Evolutionary conservation across 1,284 basidiomycete species (phyloP).

Genomic region (Boletus sp.): DNA sequence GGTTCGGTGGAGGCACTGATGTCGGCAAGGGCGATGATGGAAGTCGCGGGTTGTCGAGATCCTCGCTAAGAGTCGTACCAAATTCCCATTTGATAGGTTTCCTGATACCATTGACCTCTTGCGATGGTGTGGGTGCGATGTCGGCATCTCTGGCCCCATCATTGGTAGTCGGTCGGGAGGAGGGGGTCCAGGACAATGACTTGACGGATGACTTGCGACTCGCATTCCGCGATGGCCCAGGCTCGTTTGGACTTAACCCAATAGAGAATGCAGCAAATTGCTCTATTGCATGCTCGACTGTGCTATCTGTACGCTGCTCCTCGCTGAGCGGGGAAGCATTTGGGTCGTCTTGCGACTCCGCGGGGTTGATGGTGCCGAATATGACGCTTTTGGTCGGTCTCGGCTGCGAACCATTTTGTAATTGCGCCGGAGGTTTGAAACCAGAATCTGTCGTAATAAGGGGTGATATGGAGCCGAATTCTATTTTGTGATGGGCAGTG

Average conservation of each 20-base stretch:
- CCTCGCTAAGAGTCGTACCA: conserved; percentile 41
- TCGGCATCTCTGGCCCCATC: conserved; percentile 4
- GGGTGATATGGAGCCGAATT: conserved; percentile 21
- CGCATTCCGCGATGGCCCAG: conserved; percentile 35
- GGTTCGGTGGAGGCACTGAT: neutral
- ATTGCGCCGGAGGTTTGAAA: conserved; percentile 5
- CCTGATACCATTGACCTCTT: conserved; percentile 37
- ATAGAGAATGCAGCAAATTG: conserved; percentile 41
- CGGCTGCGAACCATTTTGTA: conserved; percentile 9
- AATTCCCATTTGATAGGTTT: conserved; percentile 51
- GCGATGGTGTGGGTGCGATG: neutral
- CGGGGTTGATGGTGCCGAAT: conserved; percentile 50
- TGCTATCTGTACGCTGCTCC: conserved; percentile 21
- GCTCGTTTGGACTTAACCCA: conserved; percentile 43
- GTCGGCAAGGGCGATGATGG: conserved; percentile 4
- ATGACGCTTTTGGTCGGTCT: conserved; percentile 28
- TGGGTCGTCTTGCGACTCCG: conserved; percentile 16
- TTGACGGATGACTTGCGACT: conserved; percentile 36
- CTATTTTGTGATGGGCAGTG: conserved; percentile 11
- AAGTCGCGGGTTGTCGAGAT: conserved; percentile 8
- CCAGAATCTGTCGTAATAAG: conserved; percentile 15
- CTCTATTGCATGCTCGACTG: conserved; percentile 27
- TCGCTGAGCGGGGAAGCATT: conserved; percentile 7
- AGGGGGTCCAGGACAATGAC: conserved; percentile 20
- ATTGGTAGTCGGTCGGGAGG: conserved; percentile 1